These are phyloP conservation scores for Apostasia shenzhenica DNA, from an alignment of 106 monocot species.

Conservation along the genomic window DNA sequence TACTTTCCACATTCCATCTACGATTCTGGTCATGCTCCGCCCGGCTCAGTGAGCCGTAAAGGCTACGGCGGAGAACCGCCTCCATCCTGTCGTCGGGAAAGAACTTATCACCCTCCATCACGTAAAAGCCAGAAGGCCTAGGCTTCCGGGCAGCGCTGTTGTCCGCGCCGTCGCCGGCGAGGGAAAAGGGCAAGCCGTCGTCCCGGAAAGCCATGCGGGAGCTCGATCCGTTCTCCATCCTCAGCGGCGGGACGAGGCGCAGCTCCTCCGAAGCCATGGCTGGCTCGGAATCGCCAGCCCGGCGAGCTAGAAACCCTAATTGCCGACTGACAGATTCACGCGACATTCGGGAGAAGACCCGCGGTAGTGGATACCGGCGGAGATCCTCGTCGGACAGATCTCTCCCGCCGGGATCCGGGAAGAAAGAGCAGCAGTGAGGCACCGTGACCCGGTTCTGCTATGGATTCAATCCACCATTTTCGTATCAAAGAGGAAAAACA, in stretches of 20 bases:
- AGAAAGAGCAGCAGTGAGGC: neutral
- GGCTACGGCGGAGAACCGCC: conserved; percentile 3
- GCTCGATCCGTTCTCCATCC: conserved; percentile 10
- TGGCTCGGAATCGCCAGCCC: neutral
- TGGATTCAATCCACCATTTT: conserved; percentile 3
- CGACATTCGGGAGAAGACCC: neutral
- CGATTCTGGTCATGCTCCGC: neutral
- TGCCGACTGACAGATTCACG: neutral
- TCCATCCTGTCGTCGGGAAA: conserved; percentile 9
- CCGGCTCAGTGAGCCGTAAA: neutral
- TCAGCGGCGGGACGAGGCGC: conserved; percentile 4
- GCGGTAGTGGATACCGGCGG: neutral
- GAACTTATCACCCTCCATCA: conserved; percentile 4
- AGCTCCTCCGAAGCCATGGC: conserved; percentile 2
- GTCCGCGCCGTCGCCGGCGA: neutral
- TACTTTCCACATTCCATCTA: conserved; percentile 11
- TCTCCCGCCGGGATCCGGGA: neutral
- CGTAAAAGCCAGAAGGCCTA: neutral
- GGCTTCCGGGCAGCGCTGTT: neutral
- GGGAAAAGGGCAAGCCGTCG: conserved; percentile 7
- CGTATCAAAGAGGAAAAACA: neutral
- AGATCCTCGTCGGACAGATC: neutral
- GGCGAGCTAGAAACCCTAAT: neutral
- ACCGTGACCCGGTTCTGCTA: neutral
- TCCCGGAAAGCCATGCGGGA: conserved; percentile 1